Evolutionary conservation across 2,329 filamentous ascomycete species (phyloP).

Genomic region (Clonostachys rhizophaga): DNA sequence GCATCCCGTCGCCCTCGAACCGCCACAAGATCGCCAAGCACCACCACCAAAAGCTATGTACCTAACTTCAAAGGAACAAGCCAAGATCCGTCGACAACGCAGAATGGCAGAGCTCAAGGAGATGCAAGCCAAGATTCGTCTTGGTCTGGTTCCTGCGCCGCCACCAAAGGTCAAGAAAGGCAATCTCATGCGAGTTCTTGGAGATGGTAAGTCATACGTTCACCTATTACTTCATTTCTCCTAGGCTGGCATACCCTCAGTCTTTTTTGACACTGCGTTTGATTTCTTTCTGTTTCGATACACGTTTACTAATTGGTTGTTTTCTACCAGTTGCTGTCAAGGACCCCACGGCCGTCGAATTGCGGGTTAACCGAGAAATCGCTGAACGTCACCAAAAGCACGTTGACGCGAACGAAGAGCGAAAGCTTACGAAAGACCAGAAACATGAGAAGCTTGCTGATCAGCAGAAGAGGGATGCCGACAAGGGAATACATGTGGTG

Average conservation of each 20-base stretch:
- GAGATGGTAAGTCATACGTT: slow-evolving; percentile 55
- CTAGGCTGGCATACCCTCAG: not conserved
- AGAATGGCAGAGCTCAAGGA: slow-evolving; percentile 94
- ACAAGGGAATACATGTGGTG: slow-evolving; percentile 77
- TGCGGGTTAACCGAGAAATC: slow-evolving; percentile 88
- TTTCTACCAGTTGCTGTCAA: slow-evolving; percentile 59
- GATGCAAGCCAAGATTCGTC: slow-evolving; percentile 89
- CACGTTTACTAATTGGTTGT: not conserved
- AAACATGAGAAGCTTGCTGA: slow-evolving; percentile 74
- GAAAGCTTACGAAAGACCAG: slow-evolving; percentile 86
- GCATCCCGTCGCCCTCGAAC: slow-evolving; percentile 85
- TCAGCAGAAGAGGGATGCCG: slow-evolving; percentile 84
- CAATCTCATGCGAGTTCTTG: slow-evolving; percentile 95
- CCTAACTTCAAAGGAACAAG: slow-evolving; percentile 84
- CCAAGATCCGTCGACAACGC: slow-evolving; percentile 83
- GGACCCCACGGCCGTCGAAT: slow-evolving; percentile 95
- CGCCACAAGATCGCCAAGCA: slow-evolving; percentile 81
- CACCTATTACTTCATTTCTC: not conserved
- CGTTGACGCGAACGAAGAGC: slow-evolving; percentile 71
- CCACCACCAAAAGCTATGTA: slow-evolving; percentile 85
- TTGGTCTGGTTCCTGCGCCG: slow-evolving; percentile 84
- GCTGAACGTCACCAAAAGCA: slow-evolving; percentile 79
- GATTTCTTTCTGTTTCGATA: not conserved
- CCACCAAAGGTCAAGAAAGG: slow-evolving; percentile 96
- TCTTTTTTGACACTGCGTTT: not conserved